A percentile compares a stretch with the other conserved stretches of the same genome.
Evolutionary conservation across 1,284 basidiomycete species (phyloP).

Genomic region (Bondarzewia mesenterica): DNA sequence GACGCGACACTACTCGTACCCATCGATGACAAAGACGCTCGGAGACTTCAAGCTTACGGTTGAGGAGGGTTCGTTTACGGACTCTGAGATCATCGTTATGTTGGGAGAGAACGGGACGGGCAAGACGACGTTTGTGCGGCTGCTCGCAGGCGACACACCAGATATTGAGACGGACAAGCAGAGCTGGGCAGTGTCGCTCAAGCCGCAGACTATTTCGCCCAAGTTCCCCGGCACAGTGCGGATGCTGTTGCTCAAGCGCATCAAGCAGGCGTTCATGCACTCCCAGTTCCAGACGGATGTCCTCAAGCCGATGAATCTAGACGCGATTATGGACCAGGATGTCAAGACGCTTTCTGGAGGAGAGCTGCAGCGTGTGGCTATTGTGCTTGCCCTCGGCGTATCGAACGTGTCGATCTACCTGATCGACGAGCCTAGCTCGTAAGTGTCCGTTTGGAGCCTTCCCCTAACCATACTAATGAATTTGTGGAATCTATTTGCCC

Average conservation of each 20-base stretch:
- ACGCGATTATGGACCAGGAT: constrained; percentile 91
- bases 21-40: constrained; percentile 91
- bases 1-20: constrained; percentile 83
- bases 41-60: constrained; percentile 92
- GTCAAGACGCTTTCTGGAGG: constrained; percentile 95
- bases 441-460: constrained; percentile 18
- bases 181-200: constrained; percentile 79
- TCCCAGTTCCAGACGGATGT: constrained; percentile 97
- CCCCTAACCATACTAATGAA: not conserved
- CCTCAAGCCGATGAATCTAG: constrained; percentile 91
- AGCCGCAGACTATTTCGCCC: constrained; percentile 93
- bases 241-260: constrained; percentile 87
- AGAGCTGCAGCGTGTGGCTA: constrained; percentile 93
- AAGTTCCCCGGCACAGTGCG: constrained; percentile 93
- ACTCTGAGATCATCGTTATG: constrained; percentile 97
- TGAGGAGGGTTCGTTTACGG: constrained; percentile 81
- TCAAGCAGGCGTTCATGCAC: constrained; percentile 92
- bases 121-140: constrained; percentile 93
- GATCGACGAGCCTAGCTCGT: constrained; percentile 79
- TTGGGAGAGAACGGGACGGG: constrained; percentile 96
- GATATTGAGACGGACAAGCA: constrained; percentile 76
- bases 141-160: constrained; percentile 84
- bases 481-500: not conserved
- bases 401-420: constrained; percentile 81
- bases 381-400: constrained; percentile 81